These are phyloP conservation scores for Escallonia herrerae DNA, from an alignment of 129 eudicot species.

Conservation along the genomic window DNA sequence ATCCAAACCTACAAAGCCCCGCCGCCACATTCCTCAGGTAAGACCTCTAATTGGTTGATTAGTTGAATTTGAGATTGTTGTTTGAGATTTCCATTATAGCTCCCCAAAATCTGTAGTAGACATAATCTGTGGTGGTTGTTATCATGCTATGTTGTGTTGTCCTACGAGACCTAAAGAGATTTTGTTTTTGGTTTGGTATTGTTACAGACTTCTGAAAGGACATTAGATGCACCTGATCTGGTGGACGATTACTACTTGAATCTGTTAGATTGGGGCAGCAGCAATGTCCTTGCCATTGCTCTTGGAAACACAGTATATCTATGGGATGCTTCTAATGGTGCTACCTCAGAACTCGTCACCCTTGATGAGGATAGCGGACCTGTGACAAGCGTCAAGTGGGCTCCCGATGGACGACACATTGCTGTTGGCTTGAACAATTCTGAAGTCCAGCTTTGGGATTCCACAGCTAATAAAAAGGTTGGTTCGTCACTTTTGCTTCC, in stretches of 20 bases:
- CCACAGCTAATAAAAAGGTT: constrained; percentile 65
- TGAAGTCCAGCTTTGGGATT: constrained; percentile 90
- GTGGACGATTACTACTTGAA: constrained; percentile 81
- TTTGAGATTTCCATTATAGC: background rate
- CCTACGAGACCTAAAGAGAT: too few species aligned
- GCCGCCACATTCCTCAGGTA: constrained; percentile 91
- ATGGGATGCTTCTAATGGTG: constrained; percentile 80
- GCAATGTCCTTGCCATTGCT: constrained; percentile 87
- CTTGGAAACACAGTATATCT: constrained; percentile 66
- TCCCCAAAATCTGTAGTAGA: too few species aligned
- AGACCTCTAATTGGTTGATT: background rate
- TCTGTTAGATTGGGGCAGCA: constrained; percentile 80
- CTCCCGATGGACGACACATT: constrained; percentile 75
- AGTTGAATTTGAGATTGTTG: background rate
- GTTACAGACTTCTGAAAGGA: constrained; percentile 80
- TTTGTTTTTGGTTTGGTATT: constrained; percentile 6
- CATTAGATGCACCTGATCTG: constrained; percentile 86
- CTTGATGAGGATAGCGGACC: constrained; percentile 77
- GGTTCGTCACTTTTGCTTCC: background rate
- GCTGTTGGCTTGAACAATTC: constrained; percentile 75
- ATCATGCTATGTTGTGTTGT: too few species aligned
- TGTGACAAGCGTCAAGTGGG: constrained; percentile 87
- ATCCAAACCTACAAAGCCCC: constrained; percentile 51
- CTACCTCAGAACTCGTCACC: constrained; percentile 69
- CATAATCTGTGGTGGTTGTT: too few species aligned